phyloP scores from a whole-genome alignment of 164 flowering plant species.

The Euptelea pleiosperma region DNA sequence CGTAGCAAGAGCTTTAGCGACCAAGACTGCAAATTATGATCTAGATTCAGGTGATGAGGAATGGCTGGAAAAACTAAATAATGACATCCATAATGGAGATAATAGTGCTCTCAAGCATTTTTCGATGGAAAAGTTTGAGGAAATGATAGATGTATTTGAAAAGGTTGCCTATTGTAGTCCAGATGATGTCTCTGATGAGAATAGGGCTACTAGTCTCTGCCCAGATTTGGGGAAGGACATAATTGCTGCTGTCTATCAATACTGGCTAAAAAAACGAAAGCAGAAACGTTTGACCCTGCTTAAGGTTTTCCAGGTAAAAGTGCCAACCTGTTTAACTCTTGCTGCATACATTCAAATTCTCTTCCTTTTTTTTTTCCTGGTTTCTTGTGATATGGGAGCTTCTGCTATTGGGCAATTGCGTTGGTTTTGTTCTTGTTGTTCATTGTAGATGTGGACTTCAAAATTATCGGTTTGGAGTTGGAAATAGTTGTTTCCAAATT shows the following conservation, averaged over 20 bases:
- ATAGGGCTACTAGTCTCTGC: conserved; percentile 33
- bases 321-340: not conserved
- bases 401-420: conserved; percentile 1
- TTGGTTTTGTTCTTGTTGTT: not conserved
- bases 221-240: conserved; percentile 37
- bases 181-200: conserved; percentile 49
- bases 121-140: conserved; percentile 63
- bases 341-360: not conserved
- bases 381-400: not conserved
- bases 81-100: conserved; percentile 17
- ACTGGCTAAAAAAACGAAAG: conserved; percentile 73
- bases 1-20: conserved; percentile 56
- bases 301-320: conserved; percentile 76
- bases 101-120: conserved; percentile 28
- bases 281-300: conserved; percentile 47
- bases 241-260: conserved; percentile 45
- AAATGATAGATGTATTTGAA: conserved; percentile 69
- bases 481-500: not conserved
- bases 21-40: conserved; percentile 59
- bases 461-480: not conserved
- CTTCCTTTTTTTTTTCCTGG: not conserved
- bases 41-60: conserved; percentile 85
- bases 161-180: conserved; percentile 51
- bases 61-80: conserved; percentile 59
- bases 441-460: not conserved